Percentiles rank a stretch among this genome's conserved stretches.
These are phyloP conservation scores for Teunomyces kruisii DNA, from an alignment of 805 yeast genomes.

Conservation along the genomic window DNA sequence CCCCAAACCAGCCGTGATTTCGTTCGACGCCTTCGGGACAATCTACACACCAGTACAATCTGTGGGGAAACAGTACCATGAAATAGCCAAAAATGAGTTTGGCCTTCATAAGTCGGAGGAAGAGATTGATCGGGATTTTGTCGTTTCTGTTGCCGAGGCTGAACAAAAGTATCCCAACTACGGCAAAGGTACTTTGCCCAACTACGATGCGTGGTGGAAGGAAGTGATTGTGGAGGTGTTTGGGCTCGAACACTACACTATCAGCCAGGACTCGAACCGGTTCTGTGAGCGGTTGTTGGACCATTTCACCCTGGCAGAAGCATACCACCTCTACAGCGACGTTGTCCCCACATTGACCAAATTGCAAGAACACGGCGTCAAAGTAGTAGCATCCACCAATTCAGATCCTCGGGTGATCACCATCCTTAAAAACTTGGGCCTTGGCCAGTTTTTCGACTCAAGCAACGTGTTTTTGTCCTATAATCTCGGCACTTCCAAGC, in stretches of 20 bases:
- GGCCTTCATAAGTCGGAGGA: slow-evolving; percentile 36
- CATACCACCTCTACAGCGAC: slow-evolving; percentile 56
- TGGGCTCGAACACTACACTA: slow-evolving; percentile 25
- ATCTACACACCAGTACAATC: slow-evolving; percentile 57
- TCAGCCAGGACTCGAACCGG: slow-evolving; percentile 22
- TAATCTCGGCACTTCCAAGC: slow-evolving; percentile 55
- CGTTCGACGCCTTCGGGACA: slow-evolving; percentile 71
- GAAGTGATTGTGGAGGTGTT: slow-evolving; percentile 47
- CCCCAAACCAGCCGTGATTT: slow-evolving; percentile 46
- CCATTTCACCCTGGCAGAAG: slow-evolving; percentile 50
- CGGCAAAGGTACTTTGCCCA: slow-evolving; percentile 38
- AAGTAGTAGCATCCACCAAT: slow-evolving; percentile 53
- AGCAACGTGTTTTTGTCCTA: slow-evolving; percentile 52
- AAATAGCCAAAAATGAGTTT: slow-evolving; percentile 42
- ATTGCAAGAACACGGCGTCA: slow-evolving; percentile 29
- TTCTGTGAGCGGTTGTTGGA: slow-evolving; percentile 46
- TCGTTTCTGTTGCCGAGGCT: slow-evolving; percentile 35
- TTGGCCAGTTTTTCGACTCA: slow-evolving; percentile 40
- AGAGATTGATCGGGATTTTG: slow-evolving; percentile 24
- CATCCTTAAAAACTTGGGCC: slow-evolving; percentile 47
- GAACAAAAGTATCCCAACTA: slow-evolving; percentile 54
- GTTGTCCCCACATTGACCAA: slow-evolving; percentile 45
- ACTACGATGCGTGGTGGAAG: slow-evolving; percentile 57
- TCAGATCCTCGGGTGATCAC: slow-evolving; percentile 57
- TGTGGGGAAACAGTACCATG: slow-evolving; percentile 52